Evolutionary conservation across 2,329 filamentous ascomycete genomes (phyloP), one percentile per base, ranked within the genome.

Genomic region (Pyrenophora teres): DNA sequence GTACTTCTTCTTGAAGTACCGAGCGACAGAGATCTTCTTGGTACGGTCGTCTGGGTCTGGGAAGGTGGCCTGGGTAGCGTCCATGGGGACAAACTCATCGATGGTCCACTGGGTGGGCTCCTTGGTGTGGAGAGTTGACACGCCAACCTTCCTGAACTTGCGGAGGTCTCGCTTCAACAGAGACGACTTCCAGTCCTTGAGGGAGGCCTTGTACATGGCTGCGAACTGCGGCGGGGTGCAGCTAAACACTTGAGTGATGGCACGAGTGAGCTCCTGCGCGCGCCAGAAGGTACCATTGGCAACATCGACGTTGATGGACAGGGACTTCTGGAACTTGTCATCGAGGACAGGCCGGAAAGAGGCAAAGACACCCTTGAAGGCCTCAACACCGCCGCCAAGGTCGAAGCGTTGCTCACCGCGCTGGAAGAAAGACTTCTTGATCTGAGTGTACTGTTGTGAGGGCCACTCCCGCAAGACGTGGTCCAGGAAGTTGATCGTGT

Each of bases 231-330:
- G 23, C 42, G 48, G 54, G 64, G 50, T 58, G 15, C 62, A 63
- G 43, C 62, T 62, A 42, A 73, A 72, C 7, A 62, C 63, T 16
- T 69, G 60, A 12, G 58, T 39, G 5, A 63, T 31, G 80, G 74
- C 70, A 25, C 73, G 69, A n/a, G 53, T 55, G 6, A 74, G 62
- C 18, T 60, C 57, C 33, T 71, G 65, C 1, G 72, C 53, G 32
- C 78, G 81, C 88, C 90, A 97, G 76, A 99, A 99, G 10, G 89
- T 89, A 0, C 90, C 89, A 68, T 97, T 96, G 50, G 92, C 88
- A 25, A 96, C 88, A 65, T 99, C 93, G 9, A 96, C 85, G 63
- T 97, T 97, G 69, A 99, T 78, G 0, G 89, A 85, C 5, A 97
- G 80, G 7, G 84, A 84, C 21, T 83, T 81, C 27, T 83, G 80